Evolutionary conservation across 2,329 filamentous ascomycete genomes (phyloP), one percentile per base, ranked within the genome.

Genomic region (Tympanopsis confertula): DNA sequence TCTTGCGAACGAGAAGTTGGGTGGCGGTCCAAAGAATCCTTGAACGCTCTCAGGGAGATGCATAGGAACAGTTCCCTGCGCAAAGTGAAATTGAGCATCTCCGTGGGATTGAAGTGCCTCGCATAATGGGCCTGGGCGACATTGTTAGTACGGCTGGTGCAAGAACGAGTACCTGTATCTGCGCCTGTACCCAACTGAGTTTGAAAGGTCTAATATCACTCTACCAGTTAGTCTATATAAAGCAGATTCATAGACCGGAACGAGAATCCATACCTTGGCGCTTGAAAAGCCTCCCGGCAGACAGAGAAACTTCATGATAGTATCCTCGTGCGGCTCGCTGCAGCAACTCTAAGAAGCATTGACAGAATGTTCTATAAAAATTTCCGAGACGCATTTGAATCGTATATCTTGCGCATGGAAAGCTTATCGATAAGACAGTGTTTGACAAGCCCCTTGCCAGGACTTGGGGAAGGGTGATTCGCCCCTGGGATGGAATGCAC

Each of bases 271-370:
- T 35, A 45, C 44, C 38, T 46, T 46, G 22, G 44, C 44, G 39
- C 43, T 46, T 37, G 41, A 41, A 29, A 42, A 46, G 3, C 42
- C 44, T 22, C 44, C 43, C 19, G 44, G 44, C 13, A 46, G 28
- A 38, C 43, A 46, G 20, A 46, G 44, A 29, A 46, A 46, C 35
- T 33, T 45, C 44, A 46, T 46, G n/a, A 26, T 26, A 26, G n/a
- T n/a, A n/a, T n/a, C n/a, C n/a, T n/a, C n/a, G n/a, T n/a, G n/a
- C n/a, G n/a, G n/a, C n/a, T n/a, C n/a, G n/a, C n/a, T n/a, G n/a
- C n/a, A n/a, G n/a, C n/a, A n/a, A n/a, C n/a, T n/a, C n/a, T n/a
- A n/a, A n/a, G n/a, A n/a, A n/a, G n/a, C n/a, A n/a, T n/a, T n/a
- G n/a, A n/a, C n/a, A n/a, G n/a, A n/a, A n/a, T n/a, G n/a, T n/a